Evolutionary conservation across 441 rosid species (phyloP), one percentile per base, ranked within the genome.

Genomic region (Pelargonium cotyledonis): DNA sequence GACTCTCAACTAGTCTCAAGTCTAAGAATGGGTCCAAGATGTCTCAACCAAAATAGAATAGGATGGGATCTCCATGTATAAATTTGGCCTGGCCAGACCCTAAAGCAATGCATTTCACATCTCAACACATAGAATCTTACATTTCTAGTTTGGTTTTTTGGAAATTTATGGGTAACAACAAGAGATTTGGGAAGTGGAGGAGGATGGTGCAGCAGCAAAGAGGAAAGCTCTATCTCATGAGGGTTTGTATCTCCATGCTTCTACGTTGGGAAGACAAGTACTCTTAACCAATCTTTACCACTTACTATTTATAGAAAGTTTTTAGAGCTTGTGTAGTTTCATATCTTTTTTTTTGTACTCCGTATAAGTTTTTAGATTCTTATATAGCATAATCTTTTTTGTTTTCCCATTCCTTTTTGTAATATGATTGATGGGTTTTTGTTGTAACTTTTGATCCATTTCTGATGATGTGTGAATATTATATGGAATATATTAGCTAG

Each of bases 201-300:
- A 65, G 63, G 21, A 71, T 40, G 53, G 63, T 53, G 41, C 51
- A 47, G 68, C 68, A 71, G 23, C 65, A 71, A 53, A 65, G 63
- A 23, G 73, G 63, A 0, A 71, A 71, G 68, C 12, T 64, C 15
- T 71, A 53, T 3, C 65, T 70, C 64, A 49, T 70, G 68, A 51
- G 64, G 68, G 64, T 70, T n/a, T 70, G 73, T 55, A 70, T 70
- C 63, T 26, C 49, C 19, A 65, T 70, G 63, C 68, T 70, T 38
- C 64, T 70, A 19, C 3, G 68, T 16, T 40, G 73, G 68, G 21
- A 65, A 31, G 38, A 31, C 68, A 70, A 70, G 47, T 35, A 64
- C 67, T 64, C 72, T 69, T 47, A n/a, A 47, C 38, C 38, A 4
- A 31, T 31, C 38, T 31, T 31, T 3, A 31, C 5, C 38, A 31